Base-by-base conservation (phyloP, 352 stramenopile genomes). In the Phytophthora palmivora region DNA sequence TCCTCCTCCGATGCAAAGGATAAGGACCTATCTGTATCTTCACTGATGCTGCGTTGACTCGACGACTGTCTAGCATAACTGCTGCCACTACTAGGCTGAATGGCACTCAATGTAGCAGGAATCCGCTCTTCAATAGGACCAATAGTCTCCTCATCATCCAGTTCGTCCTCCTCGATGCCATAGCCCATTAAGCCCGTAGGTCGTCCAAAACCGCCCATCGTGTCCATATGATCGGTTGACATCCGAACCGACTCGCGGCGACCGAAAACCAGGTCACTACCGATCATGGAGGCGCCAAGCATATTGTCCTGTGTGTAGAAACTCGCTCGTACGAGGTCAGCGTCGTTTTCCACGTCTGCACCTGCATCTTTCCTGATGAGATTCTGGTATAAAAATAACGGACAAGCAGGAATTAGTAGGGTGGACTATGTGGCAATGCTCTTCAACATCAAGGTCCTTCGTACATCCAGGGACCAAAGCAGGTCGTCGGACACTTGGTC, bases 391-490 rank as follows among this genome's bases (percentile, higher is more conserved):
- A 43, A 32, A 67, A 4, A 56, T 54, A 59, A 65, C 39, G 22
- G 14, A 71, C 26, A 57, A 26, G 28, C 18, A 7, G 15, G 18
- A 30, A 26, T 58, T 58, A 58, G 50, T 30, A 24, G 34, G 34
- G 34, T 41, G 45, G 9, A 44, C 18, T 8, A 24, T 42, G 6
- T 49, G 34, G 10, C 11, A 14, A 46, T 36, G 38, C 16, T 42
- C 11, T 52, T 28, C 36, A 22, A 43, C 7, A 24, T 2, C 4
- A 48, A 11, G 10, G 16, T 24, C 16, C n/a, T n/a, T 54, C 52
- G 63, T 70, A 92, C 83, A 57, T 92, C 83, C 47, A 91, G 66
- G 34, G 83, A 86, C 64, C 79, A 85, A 50, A 90, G 70, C 46
- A 87, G 70, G 51, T 89, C 83, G 58, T 92, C 83, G 21, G 78